Conservation (phyloP, 1,284 basidiomycete species). For the Ceratobasidium sp. region DNA sequence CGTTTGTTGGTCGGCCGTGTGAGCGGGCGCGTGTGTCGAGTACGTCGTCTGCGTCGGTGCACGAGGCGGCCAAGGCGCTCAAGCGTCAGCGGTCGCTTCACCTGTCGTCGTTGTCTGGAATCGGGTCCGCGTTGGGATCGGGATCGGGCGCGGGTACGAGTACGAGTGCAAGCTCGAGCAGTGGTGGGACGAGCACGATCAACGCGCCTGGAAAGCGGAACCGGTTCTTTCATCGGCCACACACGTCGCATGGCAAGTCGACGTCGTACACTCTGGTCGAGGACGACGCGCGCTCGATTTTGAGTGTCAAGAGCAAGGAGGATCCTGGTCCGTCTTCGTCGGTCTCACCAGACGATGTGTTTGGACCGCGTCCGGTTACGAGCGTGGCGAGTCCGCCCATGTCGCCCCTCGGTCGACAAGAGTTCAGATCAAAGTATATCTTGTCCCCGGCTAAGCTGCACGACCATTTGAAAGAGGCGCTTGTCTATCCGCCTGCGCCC, state of each 20-base stretch:
- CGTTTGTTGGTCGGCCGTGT: conserved; percentile 30
- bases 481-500: neutral
- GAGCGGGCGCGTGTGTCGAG: conserved; percentile 36
- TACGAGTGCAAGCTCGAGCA: neutral
- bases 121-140: neutral
- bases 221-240: conserved; percentile 34
- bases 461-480: conserved; percentile 21
- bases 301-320: conserved; percentile 27
- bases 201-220: neutral
- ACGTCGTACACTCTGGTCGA: conserved; percentile 18
- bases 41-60: conserved; percentile 36
- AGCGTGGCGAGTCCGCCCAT: conserved; percentile 36
- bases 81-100: conserved; percentile 35
- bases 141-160: neutral
- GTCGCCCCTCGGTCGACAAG: conserved; percentile 9
- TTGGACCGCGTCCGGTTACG: conserved; percentile 1
- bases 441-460: conserved; percentile 29
- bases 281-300: conserved; percentile 23
- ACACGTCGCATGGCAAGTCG: conserved; percentile 39
- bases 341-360: conserved; percentile 3
- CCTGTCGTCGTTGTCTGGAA: conserved; percentile 20
- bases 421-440: conserved; percentile 33
- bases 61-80: conserved; percentile 17
- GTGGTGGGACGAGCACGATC: neutral
- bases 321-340: conserved; percentile 34